Evolutionary conservation across 2,329 filamentous ascomycete species (phyloP), one percentile per base, ranked within the genome.

Genomic region (Xylaria digitata): DNA sequence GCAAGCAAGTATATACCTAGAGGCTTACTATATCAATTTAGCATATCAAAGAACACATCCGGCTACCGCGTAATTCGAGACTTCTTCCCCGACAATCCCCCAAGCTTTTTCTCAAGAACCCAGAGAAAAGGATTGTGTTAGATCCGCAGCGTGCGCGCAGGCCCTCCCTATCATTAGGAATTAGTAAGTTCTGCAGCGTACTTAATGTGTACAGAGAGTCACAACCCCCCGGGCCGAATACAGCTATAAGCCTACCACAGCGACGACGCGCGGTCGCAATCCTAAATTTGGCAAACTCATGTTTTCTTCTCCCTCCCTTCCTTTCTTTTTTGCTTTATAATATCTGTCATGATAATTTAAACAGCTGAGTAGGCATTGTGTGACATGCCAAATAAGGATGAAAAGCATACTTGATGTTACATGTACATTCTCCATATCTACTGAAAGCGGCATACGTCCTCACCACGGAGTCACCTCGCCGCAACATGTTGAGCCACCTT

Each of bases 11-110:
- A 42, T 21, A 21, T 53, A 46, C 34, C 46, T 60, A 7, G 40
- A 54, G 49, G 59, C 59, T 61, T 61, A 61, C 59, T 48, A 61
- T 42, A 55, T 61, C 48, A 21, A n/a, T 42, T 23, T 23, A 15
- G 53, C 53, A 55, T 43, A 43, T 32, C 37, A 6, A 19, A 26
- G 21, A 55, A 43, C 37, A 17, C 21, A 21, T 53, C 21, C 49
- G 30, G 30, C 30, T 19, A 30, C 49, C 49, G 49, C 49, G 26
- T 53, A 53, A 5, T 21, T 13, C 37, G 3, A 56, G 37, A 58
- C 32, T 52, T 32, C 19, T 49, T 32, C 37, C 42, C 50, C 34
- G 57, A 50, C n/a, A 57, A 30, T 26, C 50, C 23, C 34, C 56
- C 34, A 37, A 54, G 32, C 13, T 59, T 40, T 26, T 54, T 7